Percentiles rank a stretch among this genome's conserved stretches.
Evolutionary conservation across 805 yeast species (phyloP).

Genomic region (Pichia pseudocactophila): DNA sequence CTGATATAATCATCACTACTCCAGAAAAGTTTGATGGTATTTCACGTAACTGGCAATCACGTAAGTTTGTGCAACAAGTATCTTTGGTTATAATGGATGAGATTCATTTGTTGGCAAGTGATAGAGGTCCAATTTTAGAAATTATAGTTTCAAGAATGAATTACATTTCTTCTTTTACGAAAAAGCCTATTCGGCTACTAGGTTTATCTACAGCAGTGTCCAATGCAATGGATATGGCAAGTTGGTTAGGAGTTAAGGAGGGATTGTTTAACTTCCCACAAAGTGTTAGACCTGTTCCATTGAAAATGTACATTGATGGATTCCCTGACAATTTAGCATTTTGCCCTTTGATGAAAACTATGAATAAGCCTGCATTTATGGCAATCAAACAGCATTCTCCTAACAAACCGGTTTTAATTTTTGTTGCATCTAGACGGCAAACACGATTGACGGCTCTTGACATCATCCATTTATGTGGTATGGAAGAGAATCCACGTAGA

Average conservation of each 20-base stretch:
- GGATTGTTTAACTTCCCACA: slow-evolving; percentile 76
- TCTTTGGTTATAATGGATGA: slow-evolving; percentile 80
- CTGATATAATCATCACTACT: slow-evolving; percentile 72
- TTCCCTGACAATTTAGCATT: slow-evolving; percentile 75
- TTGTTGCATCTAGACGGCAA: slow-evolving; percentile 78
- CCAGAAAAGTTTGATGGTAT: slow-evolving; percentile 87
- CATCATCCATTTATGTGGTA: slow-evolving; percentile 67
- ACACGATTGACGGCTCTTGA: slow-evolving; percentile 75
- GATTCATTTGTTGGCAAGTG: slow-evolving; percentile 75
- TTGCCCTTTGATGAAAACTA: slow-evolving; percentile 77
- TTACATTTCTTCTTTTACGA: slow-evolving; percentile 52
- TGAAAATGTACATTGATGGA: slow-evolving; percentile 82
- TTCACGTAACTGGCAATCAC: slow-evolving; percentile 75
- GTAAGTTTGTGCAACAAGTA: slow-evolving; percentile 66
- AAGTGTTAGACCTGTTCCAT: slow-evolving; percentile 77
- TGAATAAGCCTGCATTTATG: slow-evolving; percentile 86
- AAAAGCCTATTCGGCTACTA: slow-evolving; percentile 51
- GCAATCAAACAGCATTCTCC: slow-evolving; percentile 92
- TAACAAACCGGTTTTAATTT: slow-evolving; percentile 70
- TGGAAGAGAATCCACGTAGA: slow-evolving; percentile 67
- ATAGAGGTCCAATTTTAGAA: slow-evolving; percentile 79
- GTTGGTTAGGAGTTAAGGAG: slow-evolving; percentile 68
- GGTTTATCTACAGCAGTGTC: slow-evolving; percentile 85
- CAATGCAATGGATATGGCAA: slow-evolving; percentile 78
- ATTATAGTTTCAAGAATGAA: slow-evolving; percentile 88